These are phyloP conservation scores for Ceriops tagal DNA, from an alignment of 345 rosid species.

Conservation along the genomic window DNA sequence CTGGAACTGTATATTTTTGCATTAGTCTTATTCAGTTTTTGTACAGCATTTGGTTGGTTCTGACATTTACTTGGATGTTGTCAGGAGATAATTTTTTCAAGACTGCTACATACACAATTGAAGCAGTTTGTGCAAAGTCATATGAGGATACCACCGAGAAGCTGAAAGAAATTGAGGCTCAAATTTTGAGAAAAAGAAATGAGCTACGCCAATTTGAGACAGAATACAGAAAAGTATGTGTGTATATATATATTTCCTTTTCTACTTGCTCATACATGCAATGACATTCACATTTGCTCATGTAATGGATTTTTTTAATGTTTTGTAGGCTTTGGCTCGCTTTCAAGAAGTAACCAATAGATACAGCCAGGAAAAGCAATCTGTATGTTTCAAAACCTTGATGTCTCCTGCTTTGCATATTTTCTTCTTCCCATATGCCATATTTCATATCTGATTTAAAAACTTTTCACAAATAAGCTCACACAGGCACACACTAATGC, in stretches of 20 bases:
- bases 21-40: constrained; percentile 9
- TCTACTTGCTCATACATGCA: neutral
- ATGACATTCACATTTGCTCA: constrained; percentile 1
- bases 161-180: constrained; percentile 86
- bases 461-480: neutral
- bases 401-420: neutral
- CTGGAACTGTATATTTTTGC: constrained; percentile 26
- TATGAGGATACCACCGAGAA: constrained; percentile 73
- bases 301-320: constrained; percentile 6
- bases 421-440: neutral
- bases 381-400: constrained; percentile 46
- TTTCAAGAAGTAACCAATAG: constrained; percentile 96
- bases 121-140: constrained; percentile 89
- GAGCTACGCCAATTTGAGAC: constrained; percentile 94
- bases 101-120: constrained; percentile 86
- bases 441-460: neutral
- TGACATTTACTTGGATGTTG: constrained; percentile 23
- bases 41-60: constrained; percentile 5
- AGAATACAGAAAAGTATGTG: constrained; percentile 79
- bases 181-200: constrained; percentile 81
- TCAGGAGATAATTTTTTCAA: constrained; percentile 98
- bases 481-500: neutral
- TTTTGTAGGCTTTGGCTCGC: constrained; percentile 80
- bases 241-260: neutral
- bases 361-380: constrained; percentile 86